Evolutionary conservation across 805 yeast species (phyloP), one percentile per base, ranked within the genome.

Genomic region (Pichia thaimueangensis): DNA sequence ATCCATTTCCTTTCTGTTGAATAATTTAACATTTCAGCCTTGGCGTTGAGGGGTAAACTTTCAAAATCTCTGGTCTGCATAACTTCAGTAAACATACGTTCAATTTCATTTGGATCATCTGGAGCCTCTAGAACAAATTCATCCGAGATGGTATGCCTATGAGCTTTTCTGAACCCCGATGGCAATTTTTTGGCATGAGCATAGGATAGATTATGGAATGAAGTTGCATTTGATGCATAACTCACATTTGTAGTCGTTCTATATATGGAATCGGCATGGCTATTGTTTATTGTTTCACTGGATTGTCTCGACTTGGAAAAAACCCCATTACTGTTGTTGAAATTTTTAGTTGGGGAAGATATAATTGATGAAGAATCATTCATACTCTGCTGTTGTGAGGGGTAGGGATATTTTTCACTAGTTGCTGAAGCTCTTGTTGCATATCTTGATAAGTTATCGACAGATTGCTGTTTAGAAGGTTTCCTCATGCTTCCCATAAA

Each of bases 1-100:
- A 86, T 80, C 95, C 96, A 88, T 63, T 91, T 91, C 54, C 87
- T 86, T 37, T 82, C 86, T 0, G 76, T 66, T 33, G 83, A 75
- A 57, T 83, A 88, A 51, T 73, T 74, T 54, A 77, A 70, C 84
- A 91, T 79, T 56, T 86, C 93, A 43, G 69, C 73, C 50, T 80
- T 80, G 3, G 93, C 95, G 39, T 74, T 76, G 21, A 76, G 76
- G 0, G 96, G 68, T 28, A 64, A 51, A 29, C 73, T 68, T 38
- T 69, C 77, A 62, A 86, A 83, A 58, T 89, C 94, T 54, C 96
- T 76, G 52, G 80, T 78, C 40, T 76, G 80, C 91, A 89, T 83
- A 47, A 89, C 74, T 45, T 82, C 88, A 41, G 77, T 72, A 58
- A 86, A 88, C 76, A 84, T 68, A 44, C 71, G 67, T 52, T 86